Percentiles rank a stretch among this genome's conserved stretches.
These are phyloP conservation scores for Rubroshorea leprosula DNA, from an alignment of 345 rosid species.

Conservation along the genomic window DNA sequence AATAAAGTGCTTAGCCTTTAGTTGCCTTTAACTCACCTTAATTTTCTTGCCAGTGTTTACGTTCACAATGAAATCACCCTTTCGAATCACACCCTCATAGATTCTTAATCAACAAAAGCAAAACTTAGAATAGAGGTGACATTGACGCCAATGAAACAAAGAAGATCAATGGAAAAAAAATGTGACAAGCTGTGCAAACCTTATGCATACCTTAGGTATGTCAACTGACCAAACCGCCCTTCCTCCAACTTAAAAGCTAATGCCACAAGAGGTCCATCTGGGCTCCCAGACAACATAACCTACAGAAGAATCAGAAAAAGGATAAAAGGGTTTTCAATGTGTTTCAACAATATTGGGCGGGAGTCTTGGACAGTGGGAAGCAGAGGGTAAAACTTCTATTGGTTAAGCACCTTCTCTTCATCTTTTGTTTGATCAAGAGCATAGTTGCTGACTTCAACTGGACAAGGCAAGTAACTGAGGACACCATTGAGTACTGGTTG, in stretches of 20 bases:
- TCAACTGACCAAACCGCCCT: slow-evolving; percentile 94
- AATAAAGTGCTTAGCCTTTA: background rate
- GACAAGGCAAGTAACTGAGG: slow-evolving; percentile 79
- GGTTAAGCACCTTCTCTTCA: slow-evolving; percentile 72
- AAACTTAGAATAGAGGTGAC: slow-evolving; percentile 20
- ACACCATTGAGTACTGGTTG: slow-evolving; percentile 94
- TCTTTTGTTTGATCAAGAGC: slow-evolving; percentile 87
- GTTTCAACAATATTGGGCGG: background rate
- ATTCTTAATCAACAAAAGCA: slow-evolving; percentile 44
- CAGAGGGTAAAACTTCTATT: slow-evolving; percentile 5
- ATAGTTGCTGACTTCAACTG: slow-evolving; percentile 79
- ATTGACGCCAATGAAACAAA: background rate
- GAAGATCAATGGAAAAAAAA: slow-evolving; percentile 6
- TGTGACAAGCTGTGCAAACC: background rate
- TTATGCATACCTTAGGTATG: slow-evolving; percentile 63
- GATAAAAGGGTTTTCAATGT: slow-evolving; percentile 1
- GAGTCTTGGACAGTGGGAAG: background rate
- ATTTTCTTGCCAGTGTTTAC: slow-evolving; percentile 91
- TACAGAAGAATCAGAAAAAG: slow-evolving; percentile 25
- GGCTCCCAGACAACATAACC: slow-evolving; percentile 74
- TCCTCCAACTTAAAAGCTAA: slow-evolving; percentile 97
- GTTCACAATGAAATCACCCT: slow-evolving; percentile 86
- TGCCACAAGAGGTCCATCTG: slow-evolving; percentile 96
- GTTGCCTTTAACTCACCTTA: slow-evolving; percentile 48
- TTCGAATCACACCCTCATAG: slow-evolving; percentile 89